Conservation (phyloP, 2,329 filamentous ascomycete species). For the Penicillium concentricum region DNA sequence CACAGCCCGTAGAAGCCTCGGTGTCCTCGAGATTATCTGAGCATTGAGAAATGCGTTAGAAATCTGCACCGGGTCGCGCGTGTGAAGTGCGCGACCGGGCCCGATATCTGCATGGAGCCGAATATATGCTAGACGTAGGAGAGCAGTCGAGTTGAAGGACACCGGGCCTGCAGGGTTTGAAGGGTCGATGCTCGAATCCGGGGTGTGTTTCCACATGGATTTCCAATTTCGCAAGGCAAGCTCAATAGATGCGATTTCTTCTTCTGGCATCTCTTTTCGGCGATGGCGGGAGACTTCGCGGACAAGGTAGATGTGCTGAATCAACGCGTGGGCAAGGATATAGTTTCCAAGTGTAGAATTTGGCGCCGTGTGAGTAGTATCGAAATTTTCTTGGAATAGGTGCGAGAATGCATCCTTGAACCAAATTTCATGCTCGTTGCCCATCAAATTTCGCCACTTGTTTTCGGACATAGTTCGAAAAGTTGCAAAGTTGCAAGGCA, state of each 20-base stretch:
- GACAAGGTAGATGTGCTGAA: slow-evolving; percentile 69
- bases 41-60: slow-evolving; percentile 33
- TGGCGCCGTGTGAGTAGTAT: not conserved
- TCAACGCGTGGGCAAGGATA: slow-evolving; percentile 65
- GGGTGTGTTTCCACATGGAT: slow-evolving; percentile 36
- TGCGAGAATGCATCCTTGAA: not conserved
- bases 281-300: slow-evolving; percentile 37
- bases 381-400: not conserved
- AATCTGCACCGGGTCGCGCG: slow-evolving; percentile 60
- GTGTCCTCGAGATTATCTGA: slow-evolving; percentile 50
- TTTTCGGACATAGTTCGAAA: slow-evolving; percentile 11
- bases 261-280: not conserved
- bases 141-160: slow-evolving; percentile 64
- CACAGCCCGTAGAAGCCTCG: slow-evolving; percentile 60
- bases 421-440: not conserved
- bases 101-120: slow-evolving; percentile 37
- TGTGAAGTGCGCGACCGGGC: slow-evolving; percentile 57
- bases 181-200: slow-evolving; percentile 38
- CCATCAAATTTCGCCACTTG: slow-evolving; percentile 2
- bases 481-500: slow-evolving; percentile 6
- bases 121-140: slow-evolving; percentile 59
- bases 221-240: slow-evolving; percentile 47
- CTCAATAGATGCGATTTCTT: slow-evolving; percentile 31
- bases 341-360: slow-evolving; percentile 60
- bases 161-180: slow-evolving; percentile 54